Conservation (phyloP, 768 basidiomycete species). For the Mycena filopes region DNA sequence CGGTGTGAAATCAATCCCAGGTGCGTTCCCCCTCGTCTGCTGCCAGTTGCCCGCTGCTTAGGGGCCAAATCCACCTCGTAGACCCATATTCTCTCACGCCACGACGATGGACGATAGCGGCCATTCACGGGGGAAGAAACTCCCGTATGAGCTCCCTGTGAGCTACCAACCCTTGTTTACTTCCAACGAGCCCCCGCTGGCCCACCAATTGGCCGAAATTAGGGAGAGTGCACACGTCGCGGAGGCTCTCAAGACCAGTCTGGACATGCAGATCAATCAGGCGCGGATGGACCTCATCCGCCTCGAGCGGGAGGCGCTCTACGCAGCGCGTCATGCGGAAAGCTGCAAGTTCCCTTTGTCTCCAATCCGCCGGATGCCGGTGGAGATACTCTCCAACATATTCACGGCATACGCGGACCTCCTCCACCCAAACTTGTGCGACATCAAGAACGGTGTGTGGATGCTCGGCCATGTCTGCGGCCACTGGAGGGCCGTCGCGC, state of each 20-base stretch:
- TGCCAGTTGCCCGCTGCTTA: no score
- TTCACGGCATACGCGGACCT: conserved; percentile 8
- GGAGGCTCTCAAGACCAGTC: background rate
- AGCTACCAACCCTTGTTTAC: background rate
- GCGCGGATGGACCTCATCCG: conserved; percentile 12
- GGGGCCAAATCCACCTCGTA: no score
- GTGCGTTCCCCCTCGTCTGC: no score
- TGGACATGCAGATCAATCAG: conserved; percentile 4
- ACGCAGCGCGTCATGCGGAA: conserved; percentile 11
- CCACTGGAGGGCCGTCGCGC: conserved; percentile 15
- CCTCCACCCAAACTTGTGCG: background rate
- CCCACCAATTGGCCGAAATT: background rate
- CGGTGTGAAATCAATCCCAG: no score
- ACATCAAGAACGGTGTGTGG: background rate
- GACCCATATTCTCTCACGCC: no score
- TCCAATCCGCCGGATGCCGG: conserved; percentile 15
- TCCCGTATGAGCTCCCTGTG: conserved; percentile 1
- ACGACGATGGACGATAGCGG: no score
- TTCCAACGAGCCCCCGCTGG: background rate
- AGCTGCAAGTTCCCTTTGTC: conserved; percentile 3
- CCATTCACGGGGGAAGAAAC: background rate
- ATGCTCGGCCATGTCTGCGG: conserved; percentile 13
- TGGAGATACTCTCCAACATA: conserved; percentile 3
- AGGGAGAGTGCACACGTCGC: background rate
- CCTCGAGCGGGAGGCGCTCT: conserved; percentile 15